A percentile compares a stretch with the other conserved stretches of the same genome.
These are phyloP conservation scores for Exophiala alcalophila DNA, from an alignment of 2,329 filamentous ascomycete species.

Conservation along the genomic window DNA sequence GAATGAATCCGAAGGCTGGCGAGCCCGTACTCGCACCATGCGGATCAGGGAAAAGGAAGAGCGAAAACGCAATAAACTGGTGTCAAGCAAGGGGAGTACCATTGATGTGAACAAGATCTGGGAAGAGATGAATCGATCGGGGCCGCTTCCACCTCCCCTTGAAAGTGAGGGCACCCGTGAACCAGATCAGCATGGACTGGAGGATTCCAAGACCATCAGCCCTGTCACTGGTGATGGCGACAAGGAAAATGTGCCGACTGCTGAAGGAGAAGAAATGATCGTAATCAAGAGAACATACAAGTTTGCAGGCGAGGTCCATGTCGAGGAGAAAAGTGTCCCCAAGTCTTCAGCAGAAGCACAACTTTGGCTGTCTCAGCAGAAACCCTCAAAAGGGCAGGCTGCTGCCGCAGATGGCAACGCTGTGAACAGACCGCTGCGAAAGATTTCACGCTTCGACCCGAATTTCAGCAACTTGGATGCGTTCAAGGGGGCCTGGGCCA, in stretches of 20 bases:
- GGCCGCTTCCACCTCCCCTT: conserved; percentile 19
- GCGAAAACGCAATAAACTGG: conserved; percentile 48
- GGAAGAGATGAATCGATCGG: conserved; percentile 49
- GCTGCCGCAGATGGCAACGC: conserved; percentile 27
- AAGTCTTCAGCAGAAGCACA: conserved; percentile 55
- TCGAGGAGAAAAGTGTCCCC: conserved; percentile 53
- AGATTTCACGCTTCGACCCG: conserved; percentile 47
- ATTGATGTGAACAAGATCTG: conserved; percentile 56
- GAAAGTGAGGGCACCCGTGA: conserved; percentile 21
- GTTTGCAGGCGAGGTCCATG: conserved; percentile 55
- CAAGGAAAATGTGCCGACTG: conserved; percentile 28
- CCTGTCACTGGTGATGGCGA: conserved; percentile 19
- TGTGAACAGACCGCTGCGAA: conserved; percentile 41
- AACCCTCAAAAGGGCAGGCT: conserved; percentile 33
- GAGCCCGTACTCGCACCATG: conserved; percentile 54
- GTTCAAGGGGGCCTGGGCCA: conserved; percentile 34
- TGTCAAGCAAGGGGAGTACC: conserved; percentile 50
- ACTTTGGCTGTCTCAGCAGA: conserved; percentile 49
- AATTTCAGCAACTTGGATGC: conserved; percentile 35
- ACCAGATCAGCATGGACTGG: conserved; percentile 1
- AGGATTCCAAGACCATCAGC: conserved; percentile 2
- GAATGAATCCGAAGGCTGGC: conserved; percentile 30
- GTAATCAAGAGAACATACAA: conserved; percentile 57
- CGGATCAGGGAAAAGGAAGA: conserved; percentile 47
- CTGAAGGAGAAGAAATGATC: conserved; percentile 45